Conservation (phyloP, 139 green algal genomes). For the Nannochloris sp. region DNA sequence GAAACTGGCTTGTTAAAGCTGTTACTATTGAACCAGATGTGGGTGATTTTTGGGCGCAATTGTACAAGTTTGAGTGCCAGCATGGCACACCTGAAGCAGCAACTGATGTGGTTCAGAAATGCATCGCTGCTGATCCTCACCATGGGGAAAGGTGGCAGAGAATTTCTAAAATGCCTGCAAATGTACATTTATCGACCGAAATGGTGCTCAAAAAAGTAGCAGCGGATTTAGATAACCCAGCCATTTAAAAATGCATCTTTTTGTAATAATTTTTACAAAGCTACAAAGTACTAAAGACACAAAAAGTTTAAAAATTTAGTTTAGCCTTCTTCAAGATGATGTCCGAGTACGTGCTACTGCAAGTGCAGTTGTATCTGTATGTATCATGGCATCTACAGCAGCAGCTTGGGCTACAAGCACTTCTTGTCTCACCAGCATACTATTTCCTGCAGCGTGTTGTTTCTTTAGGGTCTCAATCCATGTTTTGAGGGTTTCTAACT, state of each 20-base stretch:
- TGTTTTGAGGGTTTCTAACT: neutral
- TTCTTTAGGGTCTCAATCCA: neutral
- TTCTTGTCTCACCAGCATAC: neutral
- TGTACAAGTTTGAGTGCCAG: constrained; percentile 66
- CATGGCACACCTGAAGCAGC: constrained; percentile 37
- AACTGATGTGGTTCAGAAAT: constrained; percentile 25
- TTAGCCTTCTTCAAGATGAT: neutral
- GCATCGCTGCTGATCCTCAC: constrained; percentile 59
- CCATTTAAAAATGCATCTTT: too few relatives aligned
- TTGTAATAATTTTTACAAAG: neutral
- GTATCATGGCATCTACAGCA: neutral
- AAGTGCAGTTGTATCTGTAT: neutral
- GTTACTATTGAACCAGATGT: constrained; percentile 72
- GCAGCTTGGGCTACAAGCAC: neutral
- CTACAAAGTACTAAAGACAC: too few relatives aligned
- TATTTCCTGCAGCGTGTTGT: neutral
- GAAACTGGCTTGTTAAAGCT: constrained; percentile 78
- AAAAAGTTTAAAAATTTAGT: neutral
- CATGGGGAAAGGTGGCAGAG: constrained; percentile 86
- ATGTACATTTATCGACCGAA: constrained; percentile 60
- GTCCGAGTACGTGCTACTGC: too few relatives aligned
- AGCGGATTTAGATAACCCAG: constrained; percentile 42
- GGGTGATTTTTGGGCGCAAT: constrained; percentile 89
- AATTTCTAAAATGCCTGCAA: constrained; percentile 71
- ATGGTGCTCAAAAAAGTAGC: constrained; percentile 71